Conservation (phyloP, 2,329 filamentous ascomycete species). For the Penicillium sp. region DNA sequence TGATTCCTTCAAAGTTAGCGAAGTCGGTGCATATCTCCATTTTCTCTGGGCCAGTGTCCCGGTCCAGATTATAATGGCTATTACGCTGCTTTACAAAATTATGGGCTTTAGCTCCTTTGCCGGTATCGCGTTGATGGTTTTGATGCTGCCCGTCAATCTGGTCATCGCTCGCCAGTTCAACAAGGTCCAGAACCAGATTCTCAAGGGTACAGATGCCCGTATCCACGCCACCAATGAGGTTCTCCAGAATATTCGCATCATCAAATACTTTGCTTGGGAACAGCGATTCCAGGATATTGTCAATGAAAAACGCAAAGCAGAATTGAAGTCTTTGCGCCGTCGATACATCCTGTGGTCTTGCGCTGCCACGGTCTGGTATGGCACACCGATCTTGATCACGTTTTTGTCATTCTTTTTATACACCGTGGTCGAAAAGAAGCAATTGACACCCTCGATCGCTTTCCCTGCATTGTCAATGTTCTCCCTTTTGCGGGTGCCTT, state of each 20-base stretch:
- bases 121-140: conserved; percentile 82
- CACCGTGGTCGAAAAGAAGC: conserved; percentile 84
- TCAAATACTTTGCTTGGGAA: conserved; percentile 99
- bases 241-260: conserved; percentile 94
- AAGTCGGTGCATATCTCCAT: conserved; percentile 91
- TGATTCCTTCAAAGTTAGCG: conserved; percentile 97
- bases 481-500: conserved; percentile 83
- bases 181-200: conserved; percentile 81
- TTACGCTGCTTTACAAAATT: conserved; percentile 80
- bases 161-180: conserved; percentile 82
- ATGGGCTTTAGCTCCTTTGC: conserved; percentile 92
- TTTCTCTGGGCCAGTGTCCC: conserved; percentile 92
- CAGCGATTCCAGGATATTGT: conserved; percentile 82
- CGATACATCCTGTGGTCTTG: conserved; percentile 89
- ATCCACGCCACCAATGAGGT: conserved; percentile 97
- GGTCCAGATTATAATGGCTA: conserved; percentile 77
- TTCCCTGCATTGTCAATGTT: conserved; percentile 97
- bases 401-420: conserved; percentile 95
- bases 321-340: conserved; percentile 73
- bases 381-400: conserved; percentile 89
- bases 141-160: conserved; percentile 88
- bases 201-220: conserved; percentile 88
- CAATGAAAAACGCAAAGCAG: conserved; percentile 77
- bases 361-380: conserved; percentile 94
- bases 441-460: conserved; percentile 83